Evolutionary conservation across 1,284 basidiomycete species (phyloP).

Genomic region (Schizopora paradoxa): DNA sequence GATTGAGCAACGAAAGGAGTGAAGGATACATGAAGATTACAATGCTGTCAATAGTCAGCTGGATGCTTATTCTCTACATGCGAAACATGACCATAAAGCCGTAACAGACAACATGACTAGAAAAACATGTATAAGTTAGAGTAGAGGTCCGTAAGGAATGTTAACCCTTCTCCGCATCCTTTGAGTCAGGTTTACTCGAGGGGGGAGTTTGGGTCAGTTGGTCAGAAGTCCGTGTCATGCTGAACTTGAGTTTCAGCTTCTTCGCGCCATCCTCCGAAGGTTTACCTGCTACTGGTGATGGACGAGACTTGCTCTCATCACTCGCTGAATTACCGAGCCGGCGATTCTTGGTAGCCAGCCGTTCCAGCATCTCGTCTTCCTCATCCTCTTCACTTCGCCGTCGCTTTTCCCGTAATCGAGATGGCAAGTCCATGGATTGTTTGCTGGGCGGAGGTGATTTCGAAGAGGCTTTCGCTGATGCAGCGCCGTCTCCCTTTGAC

Average conservation of each 20-base stretch:
- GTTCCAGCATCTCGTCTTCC: constrained; percentile 61
- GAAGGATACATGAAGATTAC: too few relatives aligned
- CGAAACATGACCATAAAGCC: too few relatives aligned
- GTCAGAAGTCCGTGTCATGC: constrained; percentile 25
- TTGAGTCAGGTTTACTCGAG: constrained; percentile 41
- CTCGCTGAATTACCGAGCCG: constrained; percentile 40
- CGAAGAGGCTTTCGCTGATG: constrained; percentile 34
- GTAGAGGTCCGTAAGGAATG: constrained; percentile 1
- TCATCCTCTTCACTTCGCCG: constrained; percentile 66
- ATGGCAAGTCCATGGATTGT: constrained; percentile 29
- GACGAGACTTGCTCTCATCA: constrained; percentile 20
- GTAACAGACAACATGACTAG: too few relatives aligned
- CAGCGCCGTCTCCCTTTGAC: constrained; percentile 9
- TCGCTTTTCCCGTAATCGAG: constrained; percentile 65
- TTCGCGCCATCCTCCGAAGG: constrained; percentile 61
- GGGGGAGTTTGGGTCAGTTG: neutral
- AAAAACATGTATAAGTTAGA: neutral
- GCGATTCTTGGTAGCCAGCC: constrained; percentile 51
- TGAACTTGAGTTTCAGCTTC: constrained; percentile 75
- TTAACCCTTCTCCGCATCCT: constrained; percentile 72
- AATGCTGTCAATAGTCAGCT: too few relatives aligned
- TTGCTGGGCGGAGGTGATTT: constrained; percentile 25
- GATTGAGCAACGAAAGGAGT: too few relatives aligned
- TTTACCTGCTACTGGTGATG: constrained; percentile 31
- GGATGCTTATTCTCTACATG: too few relatives aligned